Evolutionary conservation across 1,284 basidiomycete species (phyloP).

Genomic region (Puccinia polysora): DNA sequence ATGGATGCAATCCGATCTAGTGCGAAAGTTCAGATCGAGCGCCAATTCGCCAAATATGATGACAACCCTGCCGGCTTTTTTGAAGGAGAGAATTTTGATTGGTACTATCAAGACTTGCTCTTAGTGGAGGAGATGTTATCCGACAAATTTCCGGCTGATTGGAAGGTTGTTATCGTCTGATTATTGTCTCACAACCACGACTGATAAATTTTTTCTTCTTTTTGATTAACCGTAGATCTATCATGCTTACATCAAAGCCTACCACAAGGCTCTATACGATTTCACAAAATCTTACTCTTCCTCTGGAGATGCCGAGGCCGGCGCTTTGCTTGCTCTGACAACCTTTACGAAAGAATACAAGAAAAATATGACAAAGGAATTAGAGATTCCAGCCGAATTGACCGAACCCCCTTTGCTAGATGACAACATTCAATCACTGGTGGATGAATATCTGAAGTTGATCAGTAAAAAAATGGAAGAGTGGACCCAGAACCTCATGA

Average conservation of each 20-base stretch:
- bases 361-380: conserved; percentile 80
- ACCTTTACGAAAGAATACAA: conserved; percentile 95
- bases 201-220: conserved; percentile 12
- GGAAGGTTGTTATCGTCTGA: conserved; percentile 46
- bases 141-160: conserved; percentile 81
- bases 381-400: conserved; percentile 77
- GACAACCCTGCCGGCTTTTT: conserved; percentile 70
- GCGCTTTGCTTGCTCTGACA: conserved; percentile 75
- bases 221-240: conserved; percentile 66
- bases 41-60: conserved; percentile 63
- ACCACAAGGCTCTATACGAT: conserved; percentile 81
- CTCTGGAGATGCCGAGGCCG: conserved; percentile 73
- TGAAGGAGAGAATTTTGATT: conserved; percentile 63
- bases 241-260: conserved; percentile 76
- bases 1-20: conserved; percentile 73
- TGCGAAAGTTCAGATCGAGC: conserved; percentile 69
- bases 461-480: conserved; percentile 95
- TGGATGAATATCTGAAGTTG: conserved; percentile 90
- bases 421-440: conserved; percentile 84
- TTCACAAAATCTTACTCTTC: conserved; percentile 69
- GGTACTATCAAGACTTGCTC: conserved; percentile 93
- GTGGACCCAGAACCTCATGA: conserved; percentile 92
- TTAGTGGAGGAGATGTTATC: conserved; percentile 80
- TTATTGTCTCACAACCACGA: background rate
- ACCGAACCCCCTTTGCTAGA: conserved; percentile 77